Evolutionary conservation across 257 asterid genomes (phyloP).

Genomic region (Agastache rugosa): DNA sequence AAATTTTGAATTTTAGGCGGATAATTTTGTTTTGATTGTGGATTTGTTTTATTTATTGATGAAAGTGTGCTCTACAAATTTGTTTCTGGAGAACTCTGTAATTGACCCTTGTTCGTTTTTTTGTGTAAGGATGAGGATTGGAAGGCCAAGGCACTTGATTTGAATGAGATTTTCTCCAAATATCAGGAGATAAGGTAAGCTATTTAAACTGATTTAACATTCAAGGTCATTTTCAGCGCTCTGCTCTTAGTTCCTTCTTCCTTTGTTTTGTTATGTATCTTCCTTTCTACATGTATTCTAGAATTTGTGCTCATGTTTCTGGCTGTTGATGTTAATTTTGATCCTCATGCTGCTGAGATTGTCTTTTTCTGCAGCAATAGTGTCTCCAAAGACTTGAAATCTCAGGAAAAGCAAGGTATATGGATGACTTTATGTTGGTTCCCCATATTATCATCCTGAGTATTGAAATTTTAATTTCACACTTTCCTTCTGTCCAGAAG

Average conservation of each 20-base stretch:
- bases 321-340: conserved; percentile 8
- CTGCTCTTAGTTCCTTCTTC: not conserved
- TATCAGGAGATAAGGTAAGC: conserved; percentile 63
- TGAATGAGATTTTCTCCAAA: conserved; percentile 63
- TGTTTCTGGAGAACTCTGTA: conserved; percentile 1
- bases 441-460: conserved; percentile 9
- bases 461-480: not conserved
- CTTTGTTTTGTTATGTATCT: not conserved
- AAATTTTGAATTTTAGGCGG: not conserved
- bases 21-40: conserved; percentile 9
- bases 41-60: not conserved
- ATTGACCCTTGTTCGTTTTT: conserved; percentile 23
- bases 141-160: conserved; percentile 61
- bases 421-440: not conserved
- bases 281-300: not conserved
- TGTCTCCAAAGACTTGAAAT: conserved; percentile 34
- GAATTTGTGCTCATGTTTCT: not conserved
- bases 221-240: conserved; percentile 2
- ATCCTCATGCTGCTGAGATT: conserved; percentile 43
- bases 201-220: not conserved
- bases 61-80: not conserved
- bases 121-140: conserved; percentile 65
- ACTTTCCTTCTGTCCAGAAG: conserved; percentile 35
- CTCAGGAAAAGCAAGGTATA: conserved; percentile 52
- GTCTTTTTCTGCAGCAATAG: conserved; percentile 51